phyloP scores from a whole-genome alignment of 495 filamentous ascomycete species.

The Viridothelium virens region DNA sequence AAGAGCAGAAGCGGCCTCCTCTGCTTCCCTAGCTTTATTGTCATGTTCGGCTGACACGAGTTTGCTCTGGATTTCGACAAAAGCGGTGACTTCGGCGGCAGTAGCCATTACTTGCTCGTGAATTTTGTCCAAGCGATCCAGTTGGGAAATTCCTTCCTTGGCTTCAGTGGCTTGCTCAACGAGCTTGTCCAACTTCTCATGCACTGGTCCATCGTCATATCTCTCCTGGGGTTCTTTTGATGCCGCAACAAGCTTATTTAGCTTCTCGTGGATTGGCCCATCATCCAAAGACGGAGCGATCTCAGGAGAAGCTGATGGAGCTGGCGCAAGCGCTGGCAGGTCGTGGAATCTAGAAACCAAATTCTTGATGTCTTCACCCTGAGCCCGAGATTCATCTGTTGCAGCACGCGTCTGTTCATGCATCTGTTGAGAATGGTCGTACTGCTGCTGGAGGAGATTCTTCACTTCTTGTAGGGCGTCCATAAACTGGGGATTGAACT shows the following conservation, averaged over 20 bases:
- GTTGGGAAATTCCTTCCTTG: conserved; percentile 48
- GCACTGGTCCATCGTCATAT: conserved; percentile 65
- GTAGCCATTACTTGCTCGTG: conserved; percentile 81
- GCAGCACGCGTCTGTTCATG: conserved; percentile 27
- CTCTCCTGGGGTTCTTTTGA: conserved; percentile 31
- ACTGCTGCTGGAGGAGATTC: conserved; percentile 71
- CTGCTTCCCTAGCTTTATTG: conserved; percentile 68
- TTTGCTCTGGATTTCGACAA: conserved; percentile 70
- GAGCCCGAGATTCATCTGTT: conserved; percentile 24
- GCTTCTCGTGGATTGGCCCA: conserved; percentile 64
- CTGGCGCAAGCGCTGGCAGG: conserved; percentile 41
- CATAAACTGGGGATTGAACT: conserved; percentile 78
- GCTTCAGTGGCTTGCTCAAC: conserved; percentile 52
- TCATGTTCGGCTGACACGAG: conserved; percentile 73
- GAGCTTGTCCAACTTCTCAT: conserved; percentile 80
- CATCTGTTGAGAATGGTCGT: conserved; percentile 54
- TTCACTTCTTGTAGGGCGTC: conserved; percentile 76
- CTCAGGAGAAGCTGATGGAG: conserved; percentile 35
- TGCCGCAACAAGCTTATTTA: conserved; percentile 54
- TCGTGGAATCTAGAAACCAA: conserved; percentile 45
- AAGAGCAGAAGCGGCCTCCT: conserved; percentile 71
- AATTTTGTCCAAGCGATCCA: conserved; percentile 78
- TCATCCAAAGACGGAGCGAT: conserved; percentile 46
- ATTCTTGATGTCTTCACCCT: conserved; percentile 49
- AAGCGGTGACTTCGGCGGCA: conserved; percentile 77